Evolutionary conservation across 768 basidiomycete genomes (phyloP).

Genomic region (Lanmaoa pseudosensibilis): DNA sequence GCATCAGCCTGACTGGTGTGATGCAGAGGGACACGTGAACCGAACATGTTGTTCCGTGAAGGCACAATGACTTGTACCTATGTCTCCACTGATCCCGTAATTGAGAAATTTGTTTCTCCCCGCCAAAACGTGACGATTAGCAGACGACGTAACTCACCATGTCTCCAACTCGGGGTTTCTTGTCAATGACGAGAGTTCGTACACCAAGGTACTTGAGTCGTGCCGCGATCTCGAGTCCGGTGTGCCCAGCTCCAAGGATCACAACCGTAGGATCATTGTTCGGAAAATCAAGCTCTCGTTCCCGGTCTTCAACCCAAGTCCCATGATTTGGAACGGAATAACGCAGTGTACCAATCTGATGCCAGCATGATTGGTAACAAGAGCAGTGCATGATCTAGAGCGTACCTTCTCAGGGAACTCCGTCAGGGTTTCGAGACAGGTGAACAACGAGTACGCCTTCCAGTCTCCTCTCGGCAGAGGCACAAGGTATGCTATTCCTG

Average conservation of each 20-base stretch:
- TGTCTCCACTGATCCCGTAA: conserved; percentile 38
- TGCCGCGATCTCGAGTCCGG: conserved; percentile 57
- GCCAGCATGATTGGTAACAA: background rate
- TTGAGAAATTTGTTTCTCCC: background rate
- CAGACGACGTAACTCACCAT: conserved; percentile 8
- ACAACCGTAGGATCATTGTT: conserved; percentile 52
- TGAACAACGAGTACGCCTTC: conserved; percentile 56
- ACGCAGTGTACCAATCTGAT: background rate
- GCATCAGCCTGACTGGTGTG: background rate
- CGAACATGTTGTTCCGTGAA: conserved; percentile 49
- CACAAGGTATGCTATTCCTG: conserved; percentile 53
- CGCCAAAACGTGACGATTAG: background rate
- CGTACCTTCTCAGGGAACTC: conserved; percentile 43
- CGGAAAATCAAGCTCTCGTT: conserved; percentile 42
- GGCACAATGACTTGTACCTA: conserved; percentile 34
- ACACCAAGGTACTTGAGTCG: conserved; percentile 55
- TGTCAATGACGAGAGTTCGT: conserved; percentile 51
- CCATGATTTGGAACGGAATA: conserved; percentile 37
- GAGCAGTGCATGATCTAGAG: background rate
- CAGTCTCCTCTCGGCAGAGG: conserved; percentile 44
- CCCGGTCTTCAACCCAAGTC: conserved; percentile 46
- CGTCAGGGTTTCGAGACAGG: conserved; percentile 53
- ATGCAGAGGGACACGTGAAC: background rate
- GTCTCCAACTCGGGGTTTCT: conserved; percentile 46
- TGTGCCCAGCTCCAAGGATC: conserved; percentile 61